Evolutionary conservation across 139 green algal genomes (phyloP), one percentile per base, ranked within the genome.

Genomic region (Haematococcus lacustris): DNA sequence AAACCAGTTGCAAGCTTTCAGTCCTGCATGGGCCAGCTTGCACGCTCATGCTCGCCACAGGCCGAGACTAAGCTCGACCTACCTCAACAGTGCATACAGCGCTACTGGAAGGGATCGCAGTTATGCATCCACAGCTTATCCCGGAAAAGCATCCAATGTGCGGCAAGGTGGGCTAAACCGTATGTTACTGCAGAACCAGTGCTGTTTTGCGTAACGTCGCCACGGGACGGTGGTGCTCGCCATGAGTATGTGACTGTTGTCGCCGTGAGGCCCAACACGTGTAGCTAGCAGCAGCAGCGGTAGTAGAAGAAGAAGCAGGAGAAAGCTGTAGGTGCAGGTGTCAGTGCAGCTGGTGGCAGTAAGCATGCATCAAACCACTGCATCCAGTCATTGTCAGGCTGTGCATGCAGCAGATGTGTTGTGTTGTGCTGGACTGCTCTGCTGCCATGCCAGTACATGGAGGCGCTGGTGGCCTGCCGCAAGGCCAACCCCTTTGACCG

Each of bases 381-480:
- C 57, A 65, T 21, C 47, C 47, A 21, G 47, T 13, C 47, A 21
- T 21, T 57, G 47, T 57, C 17, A 33, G 28, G 23, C 17, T 33
- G 6, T 35, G 28, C 28, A 65, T 5, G 28, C 5, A 13, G 33
- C 34, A 50, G 30, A 28, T 13, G 26, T 69, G 32, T 47, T 51
- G 30, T 25, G 50, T 51, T 25, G n/a, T 39, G 6, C 61, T 41
- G 38, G 38, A 25, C 3, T 21, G 26, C 6, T 21, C 4, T 33
- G 9, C 25, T 66, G 51, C 30, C 1, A 26, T 7, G 74, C 59
- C 84, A 95, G 89, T 76, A 85, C 66, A 94, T 94, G 70, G 80
- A 87, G 39, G 88, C 78, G 3, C 76, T 94, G 23, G 67, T 83
- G 2, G 25, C 64, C 2, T 96, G 90, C 77, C 87, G 93, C 74